These are phyloP conservation scores for Diaporthe nobilis DNA, from an alignment of 2,329 filamentous ascomycete genomes.

Conservation along the genomic window DNA sequence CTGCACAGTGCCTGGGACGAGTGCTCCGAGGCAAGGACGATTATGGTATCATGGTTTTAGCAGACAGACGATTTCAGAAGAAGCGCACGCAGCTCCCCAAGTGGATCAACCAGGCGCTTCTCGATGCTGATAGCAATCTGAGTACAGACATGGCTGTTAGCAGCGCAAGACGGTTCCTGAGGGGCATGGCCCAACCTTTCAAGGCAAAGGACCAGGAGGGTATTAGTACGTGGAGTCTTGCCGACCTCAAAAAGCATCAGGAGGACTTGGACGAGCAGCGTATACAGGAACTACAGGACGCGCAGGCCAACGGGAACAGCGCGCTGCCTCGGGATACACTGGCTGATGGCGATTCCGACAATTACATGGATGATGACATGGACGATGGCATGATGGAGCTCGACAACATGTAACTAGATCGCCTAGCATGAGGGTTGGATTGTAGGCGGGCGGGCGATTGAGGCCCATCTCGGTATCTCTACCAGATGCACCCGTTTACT, in stretches of 20 bases:
- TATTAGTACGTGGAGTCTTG: constrained; percentile 90
- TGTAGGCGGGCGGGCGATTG: neutral
- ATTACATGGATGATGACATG: constrained; percentile 66
- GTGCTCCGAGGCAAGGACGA: constrained; percentile 97
- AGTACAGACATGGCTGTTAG: constrained; percentile 97
- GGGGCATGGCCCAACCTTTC: constrained; percentile 94
- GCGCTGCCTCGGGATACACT: constrained; percentile 31
- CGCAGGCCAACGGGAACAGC: constrained; percentile 38
- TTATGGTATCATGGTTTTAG: constrained; percentile 99
- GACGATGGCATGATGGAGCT: constrained; percentile 70
- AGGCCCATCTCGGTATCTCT: neutral
- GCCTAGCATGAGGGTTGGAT: neutral
- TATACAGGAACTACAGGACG: constrained; percentile 72
- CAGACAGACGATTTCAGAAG: constrained; percentile 93
- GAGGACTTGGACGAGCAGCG: constrained; percentile 79
- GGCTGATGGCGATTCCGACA: constrained; percentile 50
- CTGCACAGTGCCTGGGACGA: constrained; percentile 94
- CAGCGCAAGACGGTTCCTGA: constrained; percentile 88
- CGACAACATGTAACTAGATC: constrained; percentile 24
- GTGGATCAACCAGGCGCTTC: constrained; percentile 93
- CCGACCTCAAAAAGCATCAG: constrained; percentile 84
- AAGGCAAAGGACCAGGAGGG: constrained; percentile 87
- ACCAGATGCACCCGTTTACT: neutral
- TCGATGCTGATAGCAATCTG: constrained; percentile 88
- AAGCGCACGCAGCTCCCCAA: constrained; percentile 92